Base-by-base conservation (phyloP, 306 rosid genomes). In the Gleditsia sinensis region DNA sequence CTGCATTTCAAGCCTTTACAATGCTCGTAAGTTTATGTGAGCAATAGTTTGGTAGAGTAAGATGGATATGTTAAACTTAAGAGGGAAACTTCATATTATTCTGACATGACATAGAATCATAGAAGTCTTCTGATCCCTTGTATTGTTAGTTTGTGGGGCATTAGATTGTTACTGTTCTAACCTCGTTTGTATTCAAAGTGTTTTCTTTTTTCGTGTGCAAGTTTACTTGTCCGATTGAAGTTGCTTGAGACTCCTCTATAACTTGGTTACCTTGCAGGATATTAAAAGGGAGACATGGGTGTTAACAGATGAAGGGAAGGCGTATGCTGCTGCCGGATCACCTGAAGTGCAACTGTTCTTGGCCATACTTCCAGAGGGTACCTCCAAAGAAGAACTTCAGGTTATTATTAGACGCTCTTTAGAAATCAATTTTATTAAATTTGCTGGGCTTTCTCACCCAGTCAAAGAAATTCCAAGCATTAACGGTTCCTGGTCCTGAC, bases 291-390 rank as follows among this genome's bases (percentile, higher is more conserved):
- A 94, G 85, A 45, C 81, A 0, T 91, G 95, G 96, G 84, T 86
- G 32, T 83, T 90, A 19, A 91, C 96, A 0, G 90, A 86, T 6
- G 97, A 94, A 72, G 98, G 98, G 3, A 86, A 78, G 51, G 24
- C 67, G 1, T 94, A 91, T 79, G 76, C 98, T 16, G 80, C 80
- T 25, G 21, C 80, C 0, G 98, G 96, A 50, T 87, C 98, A 65
- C 98, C 96, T 0, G 97, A 94, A 85, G 64, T 83, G n/a, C 91
- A 86, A 21, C 89, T 94, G 2, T 82, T 94, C 60, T 73, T 74
- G 20, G 93, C 88, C 17, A 87, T 94, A 45, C 97, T 97, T 24
- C 87, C 84, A 0, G 92, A 87, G 85, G 98, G 97, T 39, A 94
- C 88, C 81, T 45, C 92, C 0, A 91, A 72, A 77, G 96, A 90